These are phyloP conservation scores for Solanum boliviense DNA, from an alignment of 257 asterid species.

Conservation along the genomic window DNA sequence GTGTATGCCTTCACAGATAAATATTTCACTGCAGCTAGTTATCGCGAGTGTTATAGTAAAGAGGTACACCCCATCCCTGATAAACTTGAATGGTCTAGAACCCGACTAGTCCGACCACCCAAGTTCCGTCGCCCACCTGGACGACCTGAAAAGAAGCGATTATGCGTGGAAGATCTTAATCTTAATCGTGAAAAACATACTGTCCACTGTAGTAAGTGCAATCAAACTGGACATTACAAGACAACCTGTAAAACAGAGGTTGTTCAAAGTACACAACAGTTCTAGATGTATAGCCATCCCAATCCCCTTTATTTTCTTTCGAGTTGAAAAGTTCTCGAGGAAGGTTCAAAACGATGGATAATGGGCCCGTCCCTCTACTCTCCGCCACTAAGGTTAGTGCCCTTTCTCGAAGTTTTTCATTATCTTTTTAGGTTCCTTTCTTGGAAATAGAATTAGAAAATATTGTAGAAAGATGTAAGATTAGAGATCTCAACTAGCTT, in stretches of 20 bases:
- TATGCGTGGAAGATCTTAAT: constrained; percentile 54
- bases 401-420: not conserved
- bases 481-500: not conserved
- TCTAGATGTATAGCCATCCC: constrained; percentile 10
- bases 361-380: not conserved
- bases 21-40: constrained; percentile 35
- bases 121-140: constrained; percentile 66
- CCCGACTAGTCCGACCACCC: constrained; percentile 48
- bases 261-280: constrained; percentile 23
- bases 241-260: constrained; percentile 55
- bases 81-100: constrained; percentile 47
- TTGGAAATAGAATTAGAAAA: not conserved
- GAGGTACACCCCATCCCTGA: constrained; percentile 33
- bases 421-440: not conserved
- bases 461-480: not conserved
- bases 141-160: constrained; percentile 61
- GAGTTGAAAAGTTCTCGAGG: not conserved
- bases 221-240: constrained; percentile 64
- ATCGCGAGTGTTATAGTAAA: constrained; percentile 34
- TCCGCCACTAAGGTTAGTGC: not conserved
- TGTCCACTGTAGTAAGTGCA: constrained; percentile 61
- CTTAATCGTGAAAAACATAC: constrained; percentile 58
- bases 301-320: not conserved
- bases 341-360: not conserved
- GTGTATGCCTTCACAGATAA: constrained; percentile 40